Evolutionary conservation across 2,329 filamentous ascomycete species (phyloP).

Genomic region (Colletotrichum orchidophilum): DNA sequence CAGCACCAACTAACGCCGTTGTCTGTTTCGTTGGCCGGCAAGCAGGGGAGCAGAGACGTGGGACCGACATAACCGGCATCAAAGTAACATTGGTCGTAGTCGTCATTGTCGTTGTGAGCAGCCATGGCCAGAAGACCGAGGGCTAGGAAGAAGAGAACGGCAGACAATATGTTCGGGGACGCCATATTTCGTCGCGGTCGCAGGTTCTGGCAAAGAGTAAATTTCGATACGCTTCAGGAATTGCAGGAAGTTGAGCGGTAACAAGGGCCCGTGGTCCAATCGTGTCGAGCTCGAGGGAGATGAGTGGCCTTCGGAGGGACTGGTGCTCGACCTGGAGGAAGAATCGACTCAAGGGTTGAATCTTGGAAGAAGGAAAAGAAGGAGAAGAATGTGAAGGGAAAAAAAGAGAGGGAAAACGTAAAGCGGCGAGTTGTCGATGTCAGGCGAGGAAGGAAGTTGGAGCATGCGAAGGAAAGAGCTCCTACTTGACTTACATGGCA

Average conservation of each 20-base stretch:
- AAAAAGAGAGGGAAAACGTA: not conserved
- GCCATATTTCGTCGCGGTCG: not conserved
- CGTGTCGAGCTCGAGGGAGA: not conserved
- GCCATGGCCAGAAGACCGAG: not conserved
- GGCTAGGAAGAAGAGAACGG: not conserved
- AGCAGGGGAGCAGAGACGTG: conserved; percentile 4
- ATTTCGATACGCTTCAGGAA: not conserved
- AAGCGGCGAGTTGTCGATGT: not conserved
- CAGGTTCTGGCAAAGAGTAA: not conserved
- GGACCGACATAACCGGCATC: conserved; percentile 9
- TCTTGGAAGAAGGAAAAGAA: accelerated
- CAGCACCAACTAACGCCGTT: conserved; percentile 22
- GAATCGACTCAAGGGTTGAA: not conserved
- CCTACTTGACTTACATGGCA: not conserved
- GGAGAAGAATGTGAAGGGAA: not conserved
- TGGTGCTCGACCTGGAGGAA: not conserved
- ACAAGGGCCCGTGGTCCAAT: not conserved
- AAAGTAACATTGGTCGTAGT: conserved; percentile 29
- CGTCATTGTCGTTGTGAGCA: not conserved
- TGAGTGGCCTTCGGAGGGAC: no score
- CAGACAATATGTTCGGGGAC: not conserved
- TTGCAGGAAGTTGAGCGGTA: no score
- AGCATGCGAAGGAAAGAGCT: not conserved
- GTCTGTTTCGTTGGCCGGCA: not conserved
- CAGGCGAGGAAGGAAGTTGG: not conserved